Evolutionary conservation across 1,139 yeast genomes (phyloP).

Genomic region (Blastobotrys illinoisensis): DNA sequence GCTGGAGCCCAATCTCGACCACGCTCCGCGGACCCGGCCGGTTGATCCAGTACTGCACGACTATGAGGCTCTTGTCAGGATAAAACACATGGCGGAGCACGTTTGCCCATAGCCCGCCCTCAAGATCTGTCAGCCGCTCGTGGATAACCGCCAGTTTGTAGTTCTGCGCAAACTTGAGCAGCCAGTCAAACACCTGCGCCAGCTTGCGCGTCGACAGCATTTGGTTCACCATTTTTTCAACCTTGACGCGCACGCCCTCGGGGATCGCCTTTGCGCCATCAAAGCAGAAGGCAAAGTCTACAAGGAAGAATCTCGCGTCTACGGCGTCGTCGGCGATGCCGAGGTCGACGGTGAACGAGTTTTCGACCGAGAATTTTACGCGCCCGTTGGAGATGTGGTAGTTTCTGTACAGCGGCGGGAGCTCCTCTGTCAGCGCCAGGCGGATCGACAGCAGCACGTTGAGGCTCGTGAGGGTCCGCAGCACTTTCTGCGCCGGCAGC

Average conservation of each 20-base stretch:
- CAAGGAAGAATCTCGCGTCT: conserved; percentile 58
- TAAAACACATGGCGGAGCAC: conserved; percentile 62
- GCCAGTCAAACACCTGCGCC: conserved; percentile 55
- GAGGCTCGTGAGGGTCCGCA: conserved; percentile 61
- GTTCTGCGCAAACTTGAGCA: conserved; percentile 66
- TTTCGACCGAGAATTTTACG: conserved; percentile 56
- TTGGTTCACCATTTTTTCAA: conserved; percentile 56
- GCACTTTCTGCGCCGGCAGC: conserved; percentile 51
- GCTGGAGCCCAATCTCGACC: conserved; percentile 64
- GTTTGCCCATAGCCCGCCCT: conserved; percentile 59
- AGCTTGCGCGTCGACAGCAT: conserved; percentile 51
- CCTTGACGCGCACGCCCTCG: conserved; percentile 36
- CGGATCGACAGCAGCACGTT: conserved; percentile 71
- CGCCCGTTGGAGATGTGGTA: conserved; percentile 72
- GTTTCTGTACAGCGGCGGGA: conserved; percentile 60
- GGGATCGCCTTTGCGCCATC: conserved; percentile 32
- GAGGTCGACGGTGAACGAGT: conserved; percentile 64
- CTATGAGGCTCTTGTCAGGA: conserved; percentile 55
- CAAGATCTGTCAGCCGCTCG: conserved; percentile 53
- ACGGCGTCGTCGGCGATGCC: conserved; percentile 62
- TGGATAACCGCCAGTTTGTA: conserved; percentile 69
- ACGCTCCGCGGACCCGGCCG: conserved; percentile 42
- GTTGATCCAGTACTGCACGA: conserved; percentile 65
- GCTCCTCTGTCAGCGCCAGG: conserved; percentile 55
- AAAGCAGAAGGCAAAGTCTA: conserved; percentile 62